A percentile compares a stretch with the other conserved stretches of the same genome.
Evolutionary conservation across 2,329 filamentous ascomycete genomes (phyloP).

Genomic region (Neospermospora avenae): DNA sequence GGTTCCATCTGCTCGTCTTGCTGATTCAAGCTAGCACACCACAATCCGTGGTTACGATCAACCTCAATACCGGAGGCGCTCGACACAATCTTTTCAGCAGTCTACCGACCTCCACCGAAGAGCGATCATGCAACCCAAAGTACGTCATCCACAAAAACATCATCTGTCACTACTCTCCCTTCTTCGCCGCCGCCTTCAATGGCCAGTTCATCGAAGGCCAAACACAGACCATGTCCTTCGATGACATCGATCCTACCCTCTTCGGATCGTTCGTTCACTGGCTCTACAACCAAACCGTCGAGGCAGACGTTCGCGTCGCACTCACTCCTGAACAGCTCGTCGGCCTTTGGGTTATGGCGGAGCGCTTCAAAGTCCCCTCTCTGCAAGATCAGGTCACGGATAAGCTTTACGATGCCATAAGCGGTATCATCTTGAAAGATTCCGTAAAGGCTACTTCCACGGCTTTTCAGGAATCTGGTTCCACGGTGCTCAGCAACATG

Average conservation of each 20-base stretch:
- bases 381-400: slow-evolving; percentile 12
- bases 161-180: slow-evolving; percentile 12
- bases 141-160: slow-evolving; percentile 15
- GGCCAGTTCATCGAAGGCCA: neutral
- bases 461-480: neutral
- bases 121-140: neutral
- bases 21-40: neutral
- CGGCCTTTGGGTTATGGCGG: slow-evolving; percentile 12
- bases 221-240: neutral
- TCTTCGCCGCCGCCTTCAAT: slow-evolving; percentile 12
- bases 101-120: neutral
- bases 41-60: neutral
- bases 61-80: neutral
- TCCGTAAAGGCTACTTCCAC: neutral
- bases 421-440: neutral
- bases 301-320: neutral
- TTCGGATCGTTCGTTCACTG: slow-evolving; percentile 12
- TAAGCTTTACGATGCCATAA: neutral
- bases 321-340: neutral
- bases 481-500: neutral
- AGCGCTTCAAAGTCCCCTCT: slow-evolving; percentile 8
- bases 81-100: neutral
- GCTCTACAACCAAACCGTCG: slow-evolving; percentile 12
- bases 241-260: neutral
- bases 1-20: neutral